Base-by-base conservation (phyloP, 108 stramenopile species). In the Skeletonema tropicum region DNA sequence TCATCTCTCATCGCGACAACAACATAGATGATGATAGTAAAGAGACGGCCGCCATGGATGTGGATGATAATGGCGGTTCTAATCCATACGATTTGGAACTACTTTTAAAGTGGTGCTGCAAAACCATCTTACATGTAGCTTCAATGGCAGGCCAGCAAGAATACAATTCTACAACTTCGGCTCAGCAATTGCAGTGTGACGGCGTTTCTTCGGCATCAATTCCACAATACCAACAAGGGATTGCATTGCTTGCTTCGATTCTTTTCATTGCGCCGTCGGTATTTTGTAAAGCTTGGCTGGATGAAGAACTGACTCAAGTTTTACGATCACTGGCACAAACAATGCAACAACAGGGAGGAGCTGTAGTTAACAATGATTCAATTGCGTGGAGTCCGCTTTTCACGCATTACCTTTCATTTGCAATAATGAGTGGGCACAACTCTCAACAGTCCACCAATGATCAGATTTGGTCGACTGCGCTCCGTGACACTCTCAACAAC, bases 101-200 rank as follows among this genome's bases (percentile, higher is more conserved):
- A 21, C 39, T 80, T 32, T 62, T 80, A 64, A 74, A 74, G 59
- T 74, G 73, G 79, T 74, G 79, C 45, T 80, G 73, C 38, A 26
- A 39, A 13, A 60, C 58, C 10, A 52, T 73, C 25, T 23, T 63
- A n/a, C 66, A 72, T 25, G 58, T 79, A 19, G 71, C 67, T 14
- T 64, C 55, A 19, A 46, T 63, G 60, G 65, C 66, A 35, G 26
- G 30, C 3, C 29, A 36, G 10, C 31, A 66, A 2, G 64, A 66
- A 2, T 55, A 33, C 29, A 42, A 4, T 21, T 0, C 23, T 23
- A 55, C 52, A 23, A 36, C 7, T 25, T 29, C 32, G 11, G 3
- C 8, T 30, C 29, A 45, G 25, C 45, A 66, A 49, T 15, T 46
- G 25, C 39, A 61, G 60, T 5, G 11, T 29, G 12, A 41, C 15